Base-by-base conservation (phyloP, 306 rosid species). In the Vigna nakashimae region DNA sequence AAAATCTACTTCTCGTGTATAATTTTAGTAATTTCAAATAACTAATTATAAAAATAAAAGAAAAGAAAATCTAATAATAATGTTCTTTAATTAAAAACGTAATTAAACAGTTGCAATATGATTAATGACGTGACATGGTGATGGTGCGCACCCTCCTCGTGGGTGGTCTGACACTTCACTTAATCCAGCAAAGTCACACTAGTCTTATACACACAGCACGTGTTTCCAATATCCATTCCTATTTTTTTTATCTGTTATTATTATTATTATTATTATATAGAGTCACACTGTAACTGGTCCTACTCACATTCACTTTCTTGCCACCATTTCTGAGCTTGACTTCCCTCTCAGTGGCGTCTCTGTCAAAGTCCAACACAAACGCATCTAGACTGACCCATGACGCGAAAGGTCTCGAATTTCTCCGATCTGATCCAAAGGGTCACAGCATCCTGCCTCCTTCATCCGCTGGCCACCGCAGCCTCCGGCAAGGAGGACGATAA, bases 401-500 rank as follows among this genome's bases (percentile, higher is more conserved):
- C 92, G 20, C 79, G 88, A 82, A 95, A 87, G 86, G 98, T 88
- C 3, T 87, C 92, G 2, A 95, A 91, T 81, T 91, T 95, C 88
- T 82, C 99, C 80, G 89, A 92, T 92, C 93, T 95, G 86, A 91
- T 95, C 86, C 99, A 95, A 78, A 80, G 99, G 74, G 94, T 95
- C 78, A 79, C 97, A 0, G 97, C 98, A 2, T 89, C 95, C 11
- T 95, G 99, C 84, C 85, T 95, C 80, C 96, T 95, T 16, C 97
- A 95, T 60, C 99, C 99, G 4, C 98, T 95, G 30, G 89, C 86
- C 65, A 86, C 86, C 65, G 85, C 86, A 46, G 71, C 63, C 34
- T 83, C 65, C 51, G 76, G 36, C 3, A 83, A 60, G 46, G 73
- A 80, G 0, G 88, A 82, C 4, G 76, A 66, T 0, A 81, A 79